Evolutionary conservation across 2,329 filamentous ascomycete species (phyloP), one percentile per base, ranked within the genome.

Genomic region (Ceratocystis colombiana): DNA sequence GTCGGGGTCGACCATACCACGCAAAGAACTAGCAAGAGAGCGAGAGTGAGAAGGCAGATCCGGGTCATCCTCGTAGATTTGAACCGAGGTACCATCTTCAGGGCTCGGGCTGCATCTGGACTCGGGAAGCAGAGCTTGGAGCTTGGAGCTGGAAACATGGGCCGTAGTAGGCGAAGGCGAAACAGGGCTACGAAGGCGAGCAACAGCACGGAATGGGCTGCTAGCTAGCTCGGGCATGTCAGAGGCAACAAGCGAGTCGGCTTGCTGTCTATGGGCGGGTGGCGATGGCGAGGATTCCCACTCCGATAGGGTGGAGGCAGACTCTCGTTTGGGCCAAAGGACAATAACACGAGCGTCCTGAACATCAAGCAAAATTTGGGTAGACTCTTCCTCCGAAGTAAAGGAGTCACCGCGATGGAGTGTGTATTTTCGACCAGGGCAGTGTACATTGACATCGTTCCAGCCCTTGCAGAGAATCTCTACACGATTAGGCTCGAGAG

Each of bases 401-500:
- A 96, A 97, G 62, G 85, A 88, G 74, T 96, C 91, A 20, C 89
- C 90, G 78, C 96, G 96, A 70, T 80, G 82, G 72, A 99, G 77
- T 70, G 96, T 90, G 80, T 89, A 93, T 2, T 90, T 88, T 70
- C 87, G 86, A 66, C 90, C 90, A 76, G 93, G 88, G 78, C 90
- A 96, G 77, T 96, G 91, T 71, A 99, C 78, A 78, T 90, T 96
- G 70, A 94, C 81, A 17, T 94, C 94, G 75, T 99, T 99, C 93
- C 93, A 97, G 25, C 94, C 94, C 72, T 88, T 84, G 79, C 94
- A 99, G 72, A 90, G 82, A 71, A 99, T 88, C 75, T 96, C 89
- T 61, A 99, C 84, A 75, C 85, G 87, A 74, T 88, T 89, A 69
- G 85, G 81, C 71, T 89, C 85, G 71, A 89, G 82, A 4, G 83